phyloP scores from a whole-genome alignment of 2,329 filamentous ascomycete genomes.

The Alternaria triticina region DNA sequence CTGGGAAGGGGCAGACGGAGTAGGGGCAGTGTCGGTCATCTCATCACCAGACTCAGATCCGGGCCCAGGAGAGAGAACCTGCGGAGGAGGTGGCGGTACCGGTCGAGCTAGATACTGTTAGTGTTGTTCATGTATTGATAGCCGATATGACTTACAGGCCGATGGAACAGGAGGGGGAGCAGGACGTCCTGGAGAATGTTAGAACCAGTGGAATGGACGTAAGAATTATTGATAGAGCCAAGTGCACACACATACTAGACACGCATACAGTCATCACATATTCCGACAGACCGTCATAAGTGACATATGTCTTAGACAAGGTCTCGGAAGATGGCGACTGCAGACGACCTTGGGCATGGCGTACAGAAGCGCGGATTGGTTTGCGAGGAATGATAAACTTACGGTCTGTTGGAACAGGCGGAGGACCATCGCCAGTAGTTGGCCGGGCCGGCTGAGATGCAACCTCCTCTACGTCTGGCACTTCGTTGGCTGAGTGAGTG shows the following conservation, averaged over 20 bases:
- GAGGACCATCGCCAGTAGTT: conserved; percentile 48
- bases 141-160: conserved; percentile 33
- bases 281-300: conserved; percentile 42
- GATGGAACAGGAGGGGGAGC: conserved; percentile 46
- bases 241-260: conserved; percentile 42
- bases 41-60: conserved; percentile 93
- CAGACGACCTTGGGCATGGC: conserved; percentile 28
- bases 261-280: conserved; percentile 49
- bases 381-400: conserved; percentile 51
- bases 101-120: conserved; percentile 63
- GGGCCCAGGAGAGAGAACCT: conserved; percentile 69
- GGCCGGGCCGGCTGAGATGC: conserved; percentile 51
- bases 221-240: not conserved
- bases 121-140: not conserved
- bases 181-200: conserved; percentile 49
- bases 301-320: conserved; percentile 41
- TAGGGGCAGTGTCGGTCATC: conserved; percentile 53
- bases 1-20: conserved; percentile 34
- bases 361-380: conserved; percentile 30
- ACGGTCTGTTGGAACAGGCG: conserved; percentile 59
- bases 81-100: conserved; percentile 61
- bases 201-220: conserved; percentile 9
- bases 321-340: conserved; percentile 36
- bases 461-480: conserved; percentile 63
- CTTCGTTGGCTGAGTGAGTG: conserved; percentile 53